A percentile compares a stretch with the other conserved stretches of the same genome.
Evolutionary conservation across 768 basidiomycete species (phyloP).

Genomic region (Podaxis mareebaensis): DNA sequence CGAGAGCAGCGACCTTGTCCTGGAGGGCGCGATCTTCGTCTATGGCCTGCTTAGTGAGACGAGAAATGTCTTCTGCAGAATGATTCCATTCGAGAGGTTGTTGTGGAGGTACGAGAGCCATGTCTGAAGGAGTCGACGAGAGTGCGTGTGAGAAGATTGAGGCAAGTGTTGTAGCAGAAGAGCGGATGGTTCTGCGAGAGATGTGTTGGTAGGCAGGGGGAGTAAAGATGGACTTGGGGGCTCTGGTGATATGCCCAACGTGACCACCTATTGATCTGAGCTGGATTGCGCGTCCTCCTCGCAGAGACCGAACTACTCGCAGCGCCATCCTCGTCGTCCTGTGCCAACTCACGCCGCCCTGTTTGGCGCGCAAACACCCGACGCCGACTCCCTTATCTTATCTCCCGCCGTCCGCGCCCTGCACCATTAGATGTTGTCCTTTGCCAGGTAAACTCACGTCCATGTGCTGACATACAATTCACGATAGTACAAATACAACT

Average conservation of each 20-base stretch:
- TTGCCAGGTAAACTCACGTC: neutral
- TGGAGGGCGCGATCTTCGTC: slow-evolving; percentile 51
- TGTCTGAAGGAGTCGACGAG: slow-evolving; percentile 34
- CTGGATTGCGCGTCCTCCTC: slow-evolving; percentile 1
- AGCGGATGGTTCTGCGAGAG: slow-evolving; percentile 20
- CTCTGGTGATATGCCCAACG: slow-evolving; percentile 38
- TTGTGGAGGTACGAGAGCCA: slow-evolving; percentile 64
- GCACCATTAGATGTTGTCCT: neutral
- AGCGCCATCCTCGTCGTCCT: slow-evolving; percentile 14
- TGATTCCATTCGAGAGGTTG: slow-evolving; percentile 68
- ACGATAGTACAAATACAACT: neutral
- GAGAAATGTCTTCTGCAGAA: slow-evolving; percentile 56
- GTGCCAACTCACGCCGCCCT: slow-evolving; percentile 2
- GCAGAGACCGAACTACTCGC: slow-evolving; percentile 8
- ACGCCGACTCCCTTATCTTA: slow-evolving; percentile 15
- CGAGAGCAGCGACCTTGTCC: slow-evolving; percentile 62
- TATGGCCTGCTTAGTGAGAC: slow-evolving; percentile 59
- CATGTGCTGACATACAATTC: neutral
- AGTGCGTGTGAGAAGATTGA: slow-evolving; percentile 25
- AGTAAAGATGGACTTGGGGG: neutral
- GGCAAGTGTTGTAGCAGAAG: slow-evolving; percentile 13
- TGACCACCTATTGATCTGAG: slow-evolving; percentile 37
- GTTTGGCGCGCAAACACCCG: slow-evolving; percentile 1
- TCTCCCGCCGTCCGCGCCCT: slow-evolving; percentile 5
- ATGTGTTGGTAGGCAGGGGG: slow-evolving; percentile 30